Conservation (phyloP, 2,329 filamentous ascomycete species). For the Aspergillus arachidicola region DNA sequence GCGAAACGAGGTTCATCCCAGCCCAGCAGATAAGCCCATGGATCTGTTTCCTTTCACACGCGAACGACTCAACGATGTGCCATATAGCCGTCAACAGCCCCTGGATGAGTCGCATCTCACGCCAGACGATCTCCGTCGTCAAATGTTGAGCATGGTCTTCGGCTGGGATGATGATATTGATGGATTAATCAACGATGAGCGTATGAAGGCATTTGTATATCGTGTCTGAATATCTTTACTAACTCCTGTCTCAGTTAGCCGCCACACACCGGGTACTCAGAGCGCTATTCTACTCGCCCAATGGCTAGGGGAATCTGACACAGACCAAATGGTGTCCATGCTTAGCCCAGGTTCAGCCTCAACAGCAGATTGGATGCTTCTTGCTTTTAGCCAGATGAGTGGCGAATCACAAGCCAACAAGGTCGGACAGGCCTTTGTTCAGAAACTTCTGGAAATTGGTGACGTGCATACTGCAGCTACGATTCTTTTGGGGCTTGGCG, state of each 20-base stretch:
- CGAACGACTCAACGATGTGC: constrained; percentile 77
- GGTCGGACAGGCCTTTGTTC: constrained; percentile 85
- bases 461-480: constrained; percentile 91
- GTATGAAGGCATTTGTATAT: constrained; percentile 40
- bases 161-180: constrained; percentile 89
- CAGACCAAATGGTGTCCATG: constrained; percentile 78
- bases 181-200: constrained; percentile 80
- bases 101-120: constrained; percentile 64
- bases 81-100: constrained; percentile 70
- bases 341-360: constrained; percentile 80
- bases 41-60: constrained; percentile 88
- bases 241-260: constrained; percentile 53
- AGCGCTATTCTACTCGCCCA: constrained; percentile 82
- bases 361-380: constrained; percentile 93
- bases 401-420: constrained; percentile 79
- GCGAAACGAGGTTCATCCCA: constrained; percentile 77
- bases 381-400: constrained; percentile 87
- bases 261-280: constrained; percentile 72
- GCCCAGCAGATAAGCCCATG: constrained; percentile 71
- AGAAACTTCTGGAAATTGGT: constrained; percentile 83
- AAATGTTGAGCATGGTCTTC: constrained; percentile 94
- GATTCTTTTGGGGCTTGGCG: constrained; percentile 88
- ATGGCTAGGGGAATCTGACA: constrained; percentile 86
- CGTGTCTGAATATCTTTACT: constrained; percentile 12
- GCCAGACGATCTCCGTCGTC: constrained; percentile 75